phyloP scores from a whole-genome alignment of 192 early-diverging fungal species.

The Coemansia sp. region DNA sequence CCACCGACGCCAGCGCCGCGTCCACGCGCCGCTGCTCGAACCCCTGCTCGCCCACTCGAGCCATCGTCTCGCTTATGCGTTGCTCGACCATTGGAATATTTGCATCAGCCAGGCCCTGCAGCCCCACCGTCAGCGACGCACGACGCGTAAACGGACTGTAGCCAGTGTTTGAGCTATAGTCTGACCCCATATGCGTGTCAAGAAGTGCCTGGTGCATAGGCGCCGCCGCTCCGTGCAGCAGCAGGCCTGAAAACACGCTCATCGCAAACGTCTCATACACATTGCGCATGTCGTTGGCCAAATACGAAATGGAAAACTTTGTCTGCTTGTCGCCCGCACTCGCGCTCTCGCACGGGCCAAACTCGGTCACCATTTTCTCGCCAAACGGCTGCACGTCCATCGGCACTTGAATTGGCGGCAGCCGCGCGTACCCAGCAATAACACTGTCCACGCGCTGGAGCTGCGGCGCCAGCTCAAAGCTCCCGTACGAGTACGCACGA shows the following conservation, averaged over 20 bases:
- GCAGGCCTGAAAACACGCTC: conserved; percentile 71
- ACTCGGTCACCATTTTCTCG: conserved; percentile 43
- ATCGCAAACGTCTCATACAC: conserved; percentile 82
- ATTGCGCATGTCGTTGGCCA: conserved; percentile 76
- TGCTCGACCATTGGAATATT: conserved; percentile 68
- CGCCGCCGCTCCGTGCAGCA: conserved; percentile 84
- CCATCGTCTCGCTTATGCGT: conserved; percentile 68
- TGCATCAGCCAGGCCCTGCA: conserved; percentile 76
- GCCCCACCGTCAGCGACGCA: conserved; percentile 76
- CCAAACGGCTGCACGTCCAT: conserved; percentile 57
- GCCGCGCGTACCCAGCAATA: conserved; percentile 60
- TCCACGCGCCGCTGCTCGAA: conserved; percentile 78
- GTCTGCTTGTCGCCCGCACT: conserved; percentile 68
- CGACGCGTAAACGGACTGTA: conserved; percentile 66
- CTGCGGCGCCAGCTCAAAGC: conserved; percentile 73
- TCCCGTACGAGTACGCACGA: conserved; percentile 88
- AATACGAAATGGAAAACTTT: conserved; percentile 71
- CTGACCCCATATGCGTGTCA: conserved; percentile 83
- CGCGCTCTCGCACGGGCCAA: conserved; percentile 41
- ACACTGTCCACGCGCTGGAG: conserved; percentile 64
- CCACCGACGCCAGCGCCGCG: conserved; percentile 82
- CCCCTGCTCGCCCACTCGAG: conserved; percentile 66
- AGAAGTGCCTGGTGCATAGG: conserved; percentile 95
- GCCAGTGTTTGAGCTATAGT: conserved; percentile 89
- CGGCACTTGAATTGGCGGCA: conserved; percentile 50